phyloP scores from a whole-genome alignment of 2,329 filamentous ascomycete species.

The Fusarium duplospermum region DNA sequence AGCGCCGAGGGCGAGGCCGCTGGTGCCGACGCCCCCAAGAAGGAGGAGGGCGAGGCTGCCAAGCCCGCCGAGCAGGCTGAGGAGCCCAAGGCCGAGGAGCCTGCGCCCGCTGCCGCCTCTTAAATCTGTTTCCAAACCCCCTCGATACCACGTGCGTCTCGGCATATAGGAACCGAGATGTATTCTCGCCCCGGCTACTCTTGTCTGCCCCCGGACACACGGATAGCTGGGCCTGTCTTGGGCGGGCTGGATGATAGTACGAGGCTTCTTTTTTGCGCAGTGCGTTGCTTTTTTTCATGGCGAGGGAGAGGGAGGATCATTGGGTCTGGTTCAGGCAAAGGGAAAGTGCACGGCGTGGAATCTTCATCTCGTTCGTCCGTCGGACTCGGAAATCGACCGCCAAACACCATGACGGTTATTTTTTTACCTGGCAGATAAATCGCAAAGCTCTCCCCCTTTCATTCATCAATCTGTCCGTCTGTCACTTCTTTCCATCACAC shows the following conservation, averaged over 20 bases:
- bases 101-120: slow-evolving; percentile 61
- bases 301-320: slow-evolving; percentile 51
- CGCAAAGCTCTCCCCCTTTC: slow-evolving; percentile 41
- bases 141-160: slow-evolving; percentile 54
- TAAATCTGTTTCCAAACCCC: slow-evolving; percentile 56
- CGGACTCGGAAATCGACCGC: slow-evolving; percentile 40
- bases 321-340: slow-evolving; percentile 52
- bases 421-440: slow-evolving; percentile 47
- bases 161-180: slow-evolving; percentile 52
- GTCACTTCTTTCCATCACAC: slow-evolving; percentile 25
- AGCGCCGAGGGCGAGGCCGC: slow-evolving; percentile 76
- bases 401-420: slow-evolving; percentile 40
- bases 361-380: slow-evolving; percentile 47
- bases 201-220: slow-evolving; percentile 45
- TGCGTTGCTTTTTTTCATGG: slow-evolving; percentile 51
- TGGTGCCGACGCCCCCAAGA: slow-evolving; percentile 62
- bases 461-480: slow-evolving; percentile 27
- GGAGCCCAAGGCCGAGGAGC: slow-evolving; percentile 75
- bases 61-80: slow-evolving; percentile 60
- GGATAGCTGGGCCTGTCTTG: slow-evolving; percentile 48
- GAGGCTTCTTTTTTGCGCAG: slow-evolving; percentile 49
- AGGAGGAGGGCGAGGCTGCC: slow-evolving; percentile 65
- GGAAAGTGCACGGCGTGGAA: slow-evolving; percentile 54
- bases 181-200: slow-evolving; percentile 45
- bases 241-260: slow-evolving; percentile 51